Evolutionary conservation across 805 yeast genomes (phyloP).

Genomic region (Starmerella kuoi): DNA sequence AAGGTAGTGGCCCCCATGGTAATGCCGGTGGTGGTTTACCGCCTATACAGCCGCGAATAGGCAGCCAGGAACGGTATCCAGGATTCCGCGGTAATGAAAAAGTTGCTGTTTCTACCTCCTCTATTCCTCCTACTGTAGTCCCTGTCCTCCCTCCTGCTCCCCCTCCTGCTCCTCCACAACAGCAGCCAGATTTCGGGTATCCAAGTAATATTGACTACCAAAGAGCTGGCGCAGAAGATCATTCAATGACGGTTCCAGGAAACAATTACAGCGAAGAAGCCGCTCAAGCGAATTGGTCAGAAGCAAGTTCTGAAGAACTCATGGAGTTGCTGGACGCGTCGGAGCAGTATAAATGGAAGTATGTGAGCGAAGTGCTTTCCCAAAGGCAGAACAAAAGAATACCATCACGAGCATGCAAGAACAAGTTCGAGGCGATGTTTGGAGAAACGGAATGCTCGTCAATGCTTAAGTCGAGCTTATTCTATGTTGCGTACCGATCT

Average conservation of each 20-base stretch:
- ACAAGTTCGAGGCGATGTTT: slow-evolving; percentile 43
- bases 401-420: slow-evolving; percentile 43
- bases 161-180: too few species aligned
- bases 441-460: slow-evolving; percentile 42
- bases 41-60: too few species aligned
- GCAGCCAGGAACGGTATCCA: too few species aligned
- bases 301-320: slow-evolving; percentile 38
- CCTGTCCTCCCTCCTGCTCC: too few species aligned
- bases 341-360: slow-evolving; percentile 50
- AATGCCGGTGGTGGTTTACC: too few species aligned
- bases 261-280: slow-evolving; percentile 10
- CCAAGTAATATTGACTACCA: too few species aligned
- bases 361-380: slow-evolving; percentile 34
- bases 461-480: slow-evolving; percentile 40
- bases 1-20: too few species aligned
- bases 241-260: slow-evolving; percentile 16
- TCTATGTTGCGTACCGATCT: slow-evolving; percentile 37
- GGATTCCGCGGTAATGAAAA: too few species aligned
- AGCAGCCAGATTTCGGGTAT: too few species aligned
- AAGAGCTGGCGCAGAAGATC: slow-evolving; percentile 9
- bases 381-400: slow-evolving; percentile 31
- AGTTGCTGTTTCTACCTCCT: too few species aligned
- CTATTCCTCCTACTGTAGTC: too few species aligned
- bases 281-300: slow-evolving; percentile 27
- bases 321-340: slow-evolving; percentile 39